Percentiles rank a stretch among this genome's conserved stretches.
phyloP scores from a whole-genome alignment of 148 eudicot species.

The Rhododendron kiyosumense region DNA sequence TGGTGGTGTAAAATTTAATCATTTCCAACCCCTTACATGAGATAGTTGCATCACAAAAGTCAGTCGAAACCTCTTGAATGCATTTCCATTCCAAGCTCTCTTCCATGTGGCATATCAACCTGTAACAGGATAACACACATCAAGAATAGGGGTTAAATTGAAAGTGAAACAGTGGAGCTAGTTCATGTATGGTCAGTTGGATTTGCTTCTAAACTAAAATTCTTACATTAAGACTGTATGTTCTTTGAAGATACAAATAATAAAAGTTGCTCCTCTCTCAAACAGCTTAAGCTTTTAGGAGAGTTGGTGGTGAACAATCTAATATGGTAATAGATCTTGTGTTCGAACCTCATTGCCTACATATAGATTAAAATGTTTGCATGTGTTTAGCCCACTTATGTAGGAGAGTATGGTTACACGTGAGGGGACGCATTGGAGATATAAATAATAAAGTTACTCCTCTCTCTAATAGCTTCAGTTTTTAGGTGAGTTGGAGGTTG shows the following conservation, averaged over 20 bases:
- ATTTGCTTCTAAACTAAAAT: background rate
- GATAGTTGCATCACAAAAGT: background rate
- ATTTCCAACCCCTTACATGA: background rate
- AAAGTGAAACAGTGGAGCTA: background rate
- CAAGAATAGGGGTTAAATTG: background rate
- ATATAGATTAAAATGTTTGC: background rate
- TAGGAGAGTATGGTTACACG: background rate
- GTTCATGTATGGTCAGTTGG: background rate
- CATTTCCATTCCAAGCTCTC: background rate
- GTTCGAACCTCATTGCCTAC: background rate
- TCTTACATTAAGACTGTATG: background rate
- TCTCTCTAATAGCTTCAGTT: background rate
- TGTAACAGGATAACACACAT: background rate
- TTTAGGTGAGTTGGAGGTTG: background rate
- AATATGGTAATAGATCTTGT: too few relatives aligned
- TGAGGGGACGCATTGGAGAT: background rate
- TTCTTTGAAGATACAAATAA: background rate
- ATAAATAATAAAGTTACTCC: background rate
- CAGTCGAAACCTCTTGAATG: background rate
- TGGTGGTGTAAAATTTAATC: background rate
- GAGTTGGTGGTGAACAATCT: background rate
- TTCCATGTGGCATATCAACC: background rate
- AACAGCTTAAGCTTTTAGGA: background rate
- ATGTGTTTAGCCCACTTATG: background rate
- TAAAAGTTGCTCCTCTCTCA: too few relatives aligned